phyloP scores from a whole-genome alignment of 129 eudicot species.

The Chrysanthemum lavandulifolium region DNA sequence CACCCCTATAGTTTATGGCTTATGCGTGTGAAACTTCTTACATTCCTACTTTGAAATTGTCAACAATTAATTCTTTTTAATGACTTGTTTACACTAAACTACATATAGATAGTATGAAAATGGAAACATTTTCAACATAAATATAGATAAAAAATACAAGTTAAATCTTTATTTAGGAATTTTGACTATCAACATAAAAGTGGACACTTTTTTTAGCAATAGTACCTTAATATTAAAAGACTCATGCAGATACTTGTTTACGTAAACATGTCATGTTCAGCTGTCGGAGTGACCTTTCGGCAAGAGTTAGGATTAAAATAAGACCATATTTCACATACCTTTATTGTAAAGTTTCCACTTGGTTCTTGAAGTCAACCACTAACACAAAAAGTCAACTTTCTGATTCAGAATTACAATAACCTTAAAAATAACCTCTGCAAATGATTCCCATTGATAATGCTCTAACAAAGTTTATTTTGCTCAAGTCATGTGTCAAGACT shows the following conservation, averaged over 20 bases:
- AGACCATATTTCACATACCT: conserved; percentile 8
- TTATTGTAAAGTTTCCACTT: conserved; percentile 25
- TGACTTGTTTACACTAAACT: conserved; percentile 2
- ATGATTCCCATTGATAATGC: no score
- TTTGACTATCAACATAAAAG: conserved; percentile 18
- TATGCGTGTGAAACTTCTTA: conserved; percentile 16
- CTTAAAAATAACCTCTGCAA: not conserved
- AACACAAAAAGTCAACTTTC: conserved; percentile 24
- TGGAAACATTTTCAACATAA: not conserved
- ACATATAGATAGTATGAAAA: conserved; percentile 8
- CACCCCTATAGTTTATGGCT: conserved; percentile 12
- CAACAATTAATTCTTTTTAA: not conserved
- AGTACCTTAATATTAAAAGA: conserved; percentile 11
- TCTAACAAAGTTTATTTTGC: no score
- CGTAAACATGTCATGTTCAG: not conserved
- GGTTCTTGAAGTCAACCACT: conserved; percentile 16
- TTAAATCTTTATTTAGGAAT: conserved; percentile 12
- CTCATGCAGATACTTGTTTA: not conserved
- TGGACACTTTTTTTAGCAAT: conserved; percentile 18
- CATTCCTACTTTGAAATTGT: conserved; percentile 18
- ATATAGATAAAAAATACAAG: not conserved
- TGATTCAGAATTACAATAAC: conserved; percentile 22
- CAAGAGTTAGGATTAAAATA: no score
- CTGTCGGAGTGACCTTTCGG: not conserved
- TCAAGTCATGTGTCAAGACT: no score